These are phyloP conservation scores for Astraeus odoratus DNA, from an alignment of 768 basidiomycete species.

Conservation along the genomic window DNA sequence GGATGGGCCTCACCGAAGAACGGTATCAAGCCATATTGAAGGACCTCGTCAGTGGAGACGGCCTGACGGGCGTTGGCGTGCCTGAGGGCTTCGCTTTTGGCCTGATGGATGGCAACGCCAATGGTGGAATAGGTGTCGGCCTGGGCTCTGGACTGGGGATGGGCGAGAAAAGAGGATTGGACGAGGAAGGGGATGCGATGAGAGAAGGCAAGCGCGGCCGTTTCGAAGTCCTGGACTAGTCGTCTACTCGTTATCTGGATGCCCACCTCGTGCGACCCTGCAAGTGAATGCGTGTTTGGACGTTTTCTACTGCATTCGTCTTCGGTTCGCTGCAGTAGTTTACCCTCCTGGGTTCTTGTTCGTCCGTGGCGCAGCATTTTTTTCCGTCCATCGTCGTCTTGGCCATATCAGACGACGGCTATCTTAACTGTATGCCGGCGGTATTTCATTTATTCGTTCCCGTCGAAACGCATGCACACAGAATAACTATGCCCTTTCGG, in stretches of 20 bases:
- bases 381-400: background rate
- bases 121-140: slow-evolving; percentile 7
- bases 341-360: background rate
- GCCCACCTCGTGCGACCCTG: no score
- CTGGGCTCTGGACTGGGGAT: slow-evolving; percentile 15
- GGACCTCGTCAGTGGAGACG: slow-evolving; percentile 62
- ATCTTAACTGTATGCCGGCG: background rate
- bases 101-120: slow-evolving; percentile 1
- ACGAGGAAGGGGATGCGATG: slow-evolving; percentile 30
- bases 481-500: background rate
- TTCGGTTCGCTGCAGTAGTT: background rate
- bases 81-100: slow-evolving; percentile 21
- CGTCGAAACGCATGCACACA: no score
- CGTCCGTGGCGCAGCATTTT: background rate
- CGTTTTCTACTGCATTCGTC: background rate
- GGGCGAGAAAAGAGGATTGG: slow-evolving; percentile 32
- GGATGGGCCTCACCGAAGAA: slow-evolving; percentile 84
- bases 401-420: slow-evolving; percentile 5
- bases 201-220: slow-evolving; percentile 51
- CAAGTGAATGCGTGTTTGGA: background rate
- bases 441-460: slow-evolving; percentile 1
- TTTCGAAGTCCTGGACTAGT: slow-evolving; percentile 54
- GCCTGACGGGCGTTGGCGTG: slow-evolving; percentile 39
- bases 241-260: background rate
- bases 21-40: slow-evolving; percentile 78